Evolutionary conservation across 164 flowering plant genomes (phyloP), one percentile per base, ranked within the genome.

Genomic region (Dillenia turbinata): DNA sequence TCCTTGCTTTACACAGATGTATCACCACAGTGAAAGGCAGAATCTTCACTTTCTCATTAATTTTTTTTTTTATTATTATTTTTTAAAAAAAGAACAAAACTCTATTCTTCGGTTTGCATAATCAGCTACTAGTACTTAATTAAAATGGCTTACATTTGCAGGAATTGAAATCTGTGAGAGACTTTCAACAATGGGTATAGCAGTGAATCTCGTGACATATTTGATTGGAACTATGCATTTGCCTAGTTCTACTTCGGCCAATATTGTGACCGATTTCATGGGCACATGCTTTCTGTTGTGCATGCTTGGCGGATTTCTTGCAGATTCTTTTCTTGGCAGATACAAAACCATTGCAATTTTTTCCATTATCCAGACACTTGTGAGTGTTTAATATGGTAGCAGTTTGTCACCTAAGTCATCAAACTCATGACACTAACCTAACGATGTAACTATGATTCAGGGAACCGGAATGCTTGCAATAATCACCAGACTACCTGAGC

Each of bases 151-250:
- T 33, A 4, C 56, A 22, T 40, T 58, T 58, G 6, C 61, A 92
- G 98, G 79, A 19, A 81, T 92, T 47, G 98, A 92, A 72, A 60
- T 85, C 54, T 73, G 81, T 49, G 97, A 94, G 73, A 85, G 97
- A 80, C 88, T 94, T 0, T 81, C 97, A 8, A 87, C 97, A 0
- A 87, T 94, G 89, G 98, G 94, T 63, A 90, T 94, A 54, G 96
- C 92, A 16, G 97, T 94, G 57, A 94, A 94, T 75, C 78, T 93
- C 8, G 97, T 93, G 74, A 93, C 97, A 11, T 94, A 90, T 73
- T 68, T 94, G 68, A 60, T 48, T 44, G 85, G 86, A 22, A 86
- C 91, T 10, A 84, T 94, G 96, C 97, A 89, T 72, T 76, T 89
- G 10, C 84, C 92, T 0, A 90, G 95, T 60, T 69, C 96, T 13